Base-by-base conservation (phyloP, 805 yeast species). In the Candida chauliodis region DNA sequence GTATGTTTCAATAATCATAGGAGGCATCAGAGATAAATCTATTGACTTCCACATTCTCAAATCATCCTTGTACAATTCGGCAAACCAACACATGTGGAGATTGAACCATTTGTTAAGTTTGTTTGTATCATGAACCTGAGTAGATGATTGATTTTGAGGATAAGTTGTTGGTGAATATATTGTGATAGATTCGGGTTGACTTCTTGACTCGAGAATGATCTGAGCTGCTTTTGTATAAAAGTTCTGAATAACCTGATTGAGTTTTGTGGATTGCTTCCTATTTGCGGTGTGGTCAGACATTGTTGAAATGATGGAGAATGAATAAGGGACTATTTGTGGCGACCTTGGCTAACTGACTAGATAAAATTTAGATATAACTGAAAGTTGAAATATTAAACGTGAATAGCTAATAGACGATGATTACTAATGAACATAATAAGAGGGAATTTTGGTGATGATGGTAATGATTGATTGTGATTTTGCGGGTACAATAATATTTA, bases 1-100 rank as follows among this genome's bases (percentile, higher is more conserved):
- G 48, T 73, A 84, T 0, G 93, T 81, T 56, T 93, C 99, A 18
- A 93, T 72, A 11, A 93, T 85, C 57, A 93, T 69, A 1, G 97
- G 96, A 1, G 95, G 87, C 11, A 81, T 57, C n/a, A 50, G 42
- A 3, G 67, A 43, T 3, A 73, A 42, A 43, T 75, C 78, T 40
- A 43, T 50, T 49, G 64, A 42, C 39, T 71, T 71, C 95, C 95
- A 87, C 3, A 69, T 61, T 38, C 69, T 63, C 35, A 86, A 60
- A 28, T 79, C 86, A n/a, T 81, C 87, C 26, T 71, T 67, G 36
- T 53, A 50, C 9, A 57, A 41, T 5, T 58, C 66, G 24, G 50
- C 46, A 36, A 64, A 62, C 26, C 48, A 52, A 26, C 58, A 52
- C 26, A 76, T 63, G 40, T 77, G 76, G 15, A 79, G 52, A 50